Percentiles rank a stretch among this genome's conserved stretches.
Conservation (phyloP, 805 yeast species). For the Lachancea sp. region DNA sequence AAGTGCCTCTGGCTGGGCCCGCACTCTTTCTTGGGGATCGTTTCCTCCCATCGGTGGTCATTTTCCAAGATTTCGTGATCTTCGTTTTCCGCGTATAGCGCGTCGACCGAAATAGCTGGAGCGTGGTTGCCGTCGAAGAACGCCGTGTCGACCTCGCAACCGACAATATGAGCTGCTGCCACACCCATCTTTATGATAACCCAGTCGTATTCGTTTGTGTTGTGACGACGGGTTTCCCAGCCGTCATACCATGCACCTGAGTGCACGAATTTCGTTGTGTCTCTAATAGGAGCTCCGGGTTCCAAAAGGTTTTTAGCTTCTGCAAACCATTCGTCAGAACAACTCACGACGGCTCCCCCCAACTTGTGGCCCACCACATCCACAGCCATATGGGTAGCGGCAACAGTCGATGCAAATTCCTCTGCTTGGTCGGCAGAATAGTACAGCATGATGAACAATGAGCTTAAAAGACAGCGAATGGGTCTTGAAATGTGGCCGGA, state of each 20-base stretch:
- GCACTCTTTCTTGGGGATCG: conserved; percentile 69
- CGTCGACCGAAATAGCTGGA: conserved; percentile 83
- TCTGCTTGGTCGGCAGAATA: conserved; percentile 10
- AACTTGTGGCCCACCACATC: conserved; percentile 82
- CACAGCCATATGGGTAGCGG: conserved; percentile 18
- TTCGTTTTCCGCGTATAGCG: conserved; percentile 36
- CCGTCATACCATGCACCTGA: conserved; percentile 99
- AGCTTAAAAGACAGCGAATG: no score
- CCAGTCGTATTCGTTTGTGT: conserved; percentile 79
- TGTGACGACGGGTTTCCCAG: conserved; percentile 97
- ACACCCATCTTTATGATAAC: conserved; percentile 81
- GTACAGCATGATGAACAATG: background rate
- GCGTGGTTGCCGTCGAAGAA: conserved; percentile 95
- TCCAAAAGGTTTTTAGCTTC: conserved; percentile 81
- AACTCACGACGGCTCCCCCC: conserved; percentile 66
- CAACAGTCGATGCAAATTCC: conserved; percentile 14
- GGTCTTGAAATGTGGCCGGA: background rate
- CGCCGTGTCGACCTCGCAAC: conserved; percentile 88
- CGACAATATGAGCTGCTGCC: conserved; percentile 63
- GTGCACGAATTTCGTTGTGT: conserved; percentile 68
- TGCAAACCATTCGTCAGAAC: conserved; percentile 93
- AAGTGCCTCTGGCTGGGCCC: conserved; percentile 87
- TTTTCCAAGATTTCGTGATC: conserved; percentile 22
- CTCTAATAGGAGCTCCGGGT: conserved; percentile 74
- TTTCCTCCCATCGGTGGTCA: conserved; percentile 56